Evolutionary conservation across 2,329 filamentous ascomycete genomes (phyloP).

Genomic region (Sphaerulina populicola): DNA sequence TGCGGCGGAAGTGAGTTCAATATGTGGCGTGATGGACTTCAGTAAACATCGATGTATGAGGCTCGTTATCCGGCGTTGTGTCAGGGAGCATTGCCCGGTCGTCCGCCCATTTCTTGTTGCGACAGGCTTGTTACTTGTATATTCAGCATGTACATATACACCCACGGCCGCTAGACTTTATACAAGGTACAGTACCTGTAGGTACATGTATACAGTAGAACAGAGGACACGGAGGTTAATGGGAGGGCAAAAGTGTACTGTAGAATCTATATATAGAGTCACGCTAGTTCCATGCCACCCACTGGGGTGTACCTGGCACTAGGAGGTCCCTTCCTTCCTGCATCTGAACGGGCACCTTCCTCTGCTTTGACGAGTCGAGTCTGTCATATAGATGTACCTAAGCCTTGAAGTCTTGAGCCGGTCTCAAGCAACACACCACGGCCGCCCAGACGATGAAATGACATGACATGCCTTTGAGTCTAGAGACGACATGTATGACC

Average conservation of each 20-base stretch:
- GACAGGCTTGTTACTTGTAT: slow-evolving; percentile 5
- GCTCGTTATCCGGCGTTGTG: neutral
- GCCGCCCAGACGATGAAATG: neutral
- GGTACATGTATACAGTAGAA: neutral
- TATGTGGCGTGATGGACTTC: neutral
- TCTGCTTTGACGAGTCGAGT: neutral
- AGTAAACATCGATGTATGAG: too few species aligned
- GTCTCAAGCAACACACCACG: slow-evolving; percentile 13
- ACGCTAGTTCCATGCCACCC: neutral
- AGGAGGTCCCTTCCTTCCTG: too few species aligned
- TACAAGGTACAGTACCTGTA: too few species aligned
- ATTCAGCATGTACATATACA: slow-evolving; percentile 13
- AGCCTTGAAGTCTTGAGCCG: slow-evolving; percentile 15
- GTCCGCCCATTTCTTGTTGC: neutral
- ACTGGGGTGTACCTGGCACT: too few species aligned
- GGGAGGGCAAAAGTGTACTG: neutral
- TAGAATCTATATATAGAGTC: neutral
- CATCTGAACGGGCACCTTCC: too few species aligned
- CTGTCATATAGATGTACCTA: neutral
- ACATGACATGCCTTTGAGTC: neutral
- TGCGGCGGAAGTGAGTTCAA: slow-evolving; percentile 63
- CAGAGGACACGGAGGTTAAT: neutral
- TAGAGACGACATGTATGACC: slow-evolving; percentile 11
- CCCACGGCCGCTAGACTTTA: slow-evolving; percentile 1
- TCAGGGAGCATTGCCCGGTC: neutral